Conservation (phyloP, 164 flowering plant genomes). For the Nymphaea thermarum region DNA sequence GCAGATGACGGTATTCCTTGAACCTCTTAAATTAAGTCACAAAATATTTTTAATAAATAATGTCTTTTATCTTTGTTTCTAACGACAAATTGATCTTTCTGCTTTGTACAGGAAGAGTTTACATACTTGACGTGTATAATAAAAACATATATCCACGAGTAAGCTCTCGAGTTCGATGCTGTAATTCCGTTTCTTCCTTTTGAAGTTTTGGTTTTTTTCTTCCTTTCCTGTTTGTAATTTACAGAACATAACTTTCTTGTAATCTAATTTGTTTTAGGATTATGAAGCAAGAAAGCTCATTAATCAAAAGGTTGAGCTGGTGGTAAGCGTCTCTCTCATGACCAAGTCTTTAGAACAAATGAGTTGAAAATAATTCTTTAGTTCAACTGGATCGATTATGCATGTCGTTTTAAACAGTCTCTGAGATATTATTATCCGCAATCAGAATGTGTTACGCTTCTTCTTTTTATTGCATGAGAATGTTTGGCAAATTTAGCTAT, state of each 20-base stretch:
- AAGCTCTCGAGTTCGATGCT: constrained; percentile 11
- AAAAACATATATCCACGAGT: constrained; percentile 82
- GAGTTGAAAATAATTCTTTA: neutral
- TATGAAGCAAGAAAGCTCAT: constrained; percentile 57
- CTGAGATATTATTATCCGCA: neutral
- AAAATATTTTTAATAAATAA: neutral
- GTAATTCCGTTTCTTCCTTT: neutral
- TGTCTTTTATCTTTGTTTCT: constrained; percentile 4
- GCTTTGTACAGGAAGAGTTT: constrained; percentile 58
- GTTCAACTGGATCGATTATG: neutral
- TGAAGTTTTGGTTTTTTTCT: neutral
- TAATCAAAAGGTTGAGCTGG: constrained; percentile 71
- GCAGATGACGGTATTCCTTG: constrained; percentile 51
- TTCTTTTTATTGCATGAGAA: neutral
- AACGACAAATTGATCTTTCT: constrained; percentile 1
- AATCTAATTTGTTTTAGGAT: constrained; percentile 33
- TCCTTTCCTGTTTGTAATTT: neutral
- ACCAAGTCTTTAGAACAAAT: neutral
- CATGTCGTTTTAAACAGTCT: neutral
- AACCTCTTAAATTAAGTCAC: neutral
- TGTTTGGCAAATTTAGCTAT: neutral
- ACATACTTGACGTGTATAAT: constrained; percentile 84
- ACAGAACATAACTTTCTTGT: neutral
- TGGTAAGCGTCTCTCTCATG: constrained; percentile 25
- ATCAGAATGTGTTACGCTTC: neutral